These are phyloP conservation scores for Pleurotus eryngii DNA, from an alignment of 768 basidiomycete species.

Conservation along the genomic window DNA sequence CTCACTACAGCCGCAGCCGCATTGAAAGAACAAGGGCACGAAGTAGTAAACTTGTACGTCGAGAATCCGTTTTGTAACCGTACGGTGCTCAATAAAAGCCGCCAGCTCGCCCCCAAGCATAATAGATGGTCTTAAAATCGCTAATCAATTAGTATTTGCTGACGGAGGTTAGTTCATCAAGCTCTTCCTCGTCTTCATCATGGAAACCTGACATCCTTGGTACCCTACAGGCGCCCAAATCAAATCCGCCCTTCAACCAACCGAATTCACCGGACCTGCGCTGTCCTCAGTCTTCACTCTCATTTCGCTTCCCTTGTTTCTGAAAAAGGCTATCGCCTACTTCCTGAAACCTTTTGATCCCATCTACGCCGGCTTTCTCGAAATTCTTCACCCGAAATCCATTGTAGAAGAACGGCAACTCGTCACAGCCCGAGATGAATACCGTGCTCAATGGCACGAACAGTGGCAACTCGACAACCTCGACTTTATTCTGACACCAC, in stretches of 20 bases:
- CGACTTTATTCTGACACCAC: slow-evolving; percentile 15
- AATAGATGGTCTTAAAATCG: slow-evolving; percentile 45
- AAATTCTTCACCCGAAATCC: slow-evolving; percentile 44
- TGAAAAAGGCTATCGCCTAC: slow-evolving; percentile 43
- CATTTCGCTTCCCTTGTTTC: slow-evolving; percentile 31
- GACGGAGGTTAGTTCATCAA: slow-evolving; percentile 46
- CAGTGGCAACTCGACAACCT: slow-evolving; percentile 27
- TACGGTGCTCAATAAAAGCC: too few species aligned
- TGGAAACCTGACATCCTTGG: neutral
- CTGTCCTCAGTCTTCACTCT: slow-evolving; percentile 29
- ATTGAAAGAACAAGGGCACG: slow-evolving; percentile 57
- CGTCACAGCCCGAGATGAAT: slow-evolving; percentile 31
- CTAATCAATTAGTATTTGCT: slow-evolving; percentile 52
- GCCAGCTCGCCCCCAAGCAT: slow-evolving; percentile 43
- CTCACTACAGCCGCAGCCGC: slow-evolving; percentile 48
- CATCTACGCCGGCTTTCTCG: slow-evolving; percentile 31
- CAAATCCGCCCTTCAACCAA: slow-evolving; percentile 29
- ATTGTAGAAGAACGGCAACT: slow-evolving; percentile 48
- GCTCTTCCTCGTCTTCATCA: slow-evolving; percentile 5
- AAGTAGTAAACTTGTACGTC: slow-evolving; percentile 60
- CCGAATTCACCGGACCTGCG: slow-evolving; percentile 30
- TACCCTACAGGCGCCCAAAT: slow-evolving; percentile 39
- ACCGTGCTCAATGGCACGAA: slow-evolving; percentile 28
- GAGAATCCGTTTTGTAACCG: too few species aligned
- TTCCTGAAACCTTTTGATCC: slow-evolving; percentile 35